Evolutionary conservation across 2,329 filamentous ascomycete species (phyloP).

Genomic region (Diaporthe amygdali): DNA sequence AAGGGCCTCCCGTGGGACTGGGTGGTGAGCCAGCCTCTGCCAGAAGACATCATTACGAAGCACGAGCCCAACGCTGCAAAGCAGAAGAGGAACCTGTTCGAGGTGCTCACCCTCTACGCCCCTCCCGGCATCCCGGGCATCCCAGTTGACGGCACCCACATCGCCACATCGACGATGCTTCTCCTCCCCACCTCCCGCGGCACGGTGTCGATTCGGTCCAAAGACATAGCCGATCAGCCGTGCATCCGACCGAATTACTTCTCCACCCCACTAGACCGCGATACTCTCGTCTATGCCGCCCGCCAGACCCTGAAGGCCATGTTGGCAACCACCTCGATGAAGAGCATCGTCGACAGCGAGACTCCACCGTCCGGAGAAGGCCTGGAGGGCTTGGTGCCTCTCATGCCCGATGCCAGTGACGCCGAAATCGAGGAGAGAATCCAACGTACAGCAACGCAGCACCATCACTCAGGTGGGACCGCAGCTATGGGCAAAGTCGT

Average conservation of each 20-base stretch:
- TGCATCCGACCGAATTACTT: conserved; percentile 2
- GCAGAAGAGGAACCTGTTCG: too few species aligned
- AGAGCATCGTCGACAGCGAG: background rate
- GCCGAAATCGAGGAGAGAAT: conserved; percentile 32
- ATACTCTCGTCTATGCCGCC: conserved; percentile 8
- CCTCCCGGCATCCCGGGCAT: conserved; percentile 2
- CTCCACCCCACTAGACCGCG: background rate
- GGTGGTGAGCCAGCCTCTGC: conserved; percentile 12
- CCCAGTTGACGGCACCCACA: conserved; percentile 12
- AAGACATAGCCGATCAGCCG: background rate
- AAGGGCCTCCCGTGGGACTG: conserved; percentile 16
- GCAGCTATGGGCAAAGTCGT: conserved; percentile 12
- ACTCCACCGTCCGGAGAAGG: background rate
- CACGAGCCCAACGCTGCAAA: background rate
- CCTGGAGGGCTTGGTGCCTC: background rate
- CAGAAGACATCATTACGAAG: background rate
- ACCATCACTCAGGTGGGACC: conserved; percentile 16
- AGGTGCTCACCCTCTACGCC: conserved; percentile 4
- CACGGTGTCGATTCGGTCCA: background rate
- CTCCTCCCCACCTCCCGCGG: conserved; percentile 12
- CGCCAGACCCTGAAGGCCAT: conserved; percentile 6
- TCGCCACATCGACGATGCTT: conserved; percentile 9
- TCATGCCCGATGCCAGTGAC: conserved; percentile 25
- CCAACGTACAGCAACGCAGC: conserved; percentile 27
- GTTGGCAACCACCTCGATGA: background rate